phyloP scores from a whole-genome alignment of 805 yeast species.

The Sungouiozyma ichnusensis region DNA sequence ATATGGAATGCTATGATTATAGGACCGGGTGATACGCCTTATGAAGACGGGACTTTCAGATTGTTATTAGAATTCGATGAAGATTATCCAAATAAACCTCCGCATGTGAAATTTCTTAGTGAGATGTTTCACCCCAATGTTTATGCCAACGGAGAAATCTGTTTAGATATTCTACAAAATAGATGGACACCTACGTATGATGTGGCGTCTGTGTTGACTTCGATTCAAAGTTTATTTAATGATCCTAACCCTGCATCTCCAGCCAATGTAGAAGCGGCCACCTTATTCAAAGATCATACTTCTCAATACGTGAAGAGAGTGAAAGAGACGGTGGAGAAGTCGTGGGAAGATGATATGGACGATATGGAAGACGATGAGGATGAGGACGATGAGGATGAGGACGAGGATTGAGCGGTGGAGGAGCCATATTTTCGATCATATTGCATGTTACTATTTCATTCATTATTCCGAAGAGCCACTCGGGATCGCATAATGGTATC shows the following conservation, averaged over 20 bases:
- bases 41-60: conserved; percentile 94
- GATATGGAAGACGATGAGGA: conserved; percentile 32
- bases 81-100: conserved; percentile 96
- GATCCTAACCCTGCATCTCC: conserved; percentile 96
- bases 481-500: no score
- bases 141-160: conserved; percentile 88
- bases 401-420: not conserved
- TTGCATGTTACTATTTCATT: not conserved
- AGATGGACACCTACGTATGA: conserved; percentile 99
- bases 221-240: conserved; percentile 82
- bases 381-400: conserved; percentile 26
- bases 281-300: conserved; percentile 86
- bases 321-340: conserved; percentile 85
- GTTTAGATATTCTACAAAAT: conserved; percentile 91
- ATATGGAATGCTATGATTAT: conserved; percentile 95
- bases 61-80: conserved; percentile 83
- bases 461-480: no score
- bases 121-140: conserved; percentile 98
- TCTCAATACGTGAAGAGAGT: conserved; percentile 87
- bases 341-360: conserved; percentile 76
- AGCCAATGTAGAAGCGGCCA: conserved; percentile 97
- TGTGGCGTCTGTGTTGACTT: conserved; percentile 88
- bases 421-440: not conserved
- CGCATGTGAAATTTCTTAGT: conserved; percentile 78
- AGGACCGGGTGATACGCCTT: conserved; percentile 96